Evolutionary conservation across 805 yeast species (phyloP).

Genomic region (Suhomyces sp.): DNA sequence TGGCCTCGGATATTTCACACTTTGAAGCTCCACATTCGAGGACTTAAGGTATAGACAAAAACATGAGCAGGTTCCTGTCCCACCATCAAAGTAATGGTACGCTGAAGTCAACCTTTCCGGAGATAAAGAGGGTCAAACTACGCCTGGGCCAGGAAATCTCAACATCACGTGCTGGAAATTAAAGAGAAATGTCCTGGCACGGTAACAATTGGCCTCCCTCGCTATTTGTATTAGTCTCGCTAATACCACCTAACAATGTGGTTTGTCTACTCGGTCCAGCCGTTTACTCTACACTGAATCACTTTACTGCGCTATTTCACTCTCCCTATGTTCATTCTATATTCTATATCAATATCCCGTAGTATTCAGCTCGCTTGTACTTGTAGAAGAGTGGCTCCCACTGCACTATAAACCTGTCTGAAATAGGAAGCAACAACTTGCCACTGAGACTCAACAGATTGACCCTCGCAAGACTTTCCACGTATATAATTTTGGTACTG

Average conservation of each 20-base stretch:
- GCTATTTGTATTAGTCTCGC: neutral
- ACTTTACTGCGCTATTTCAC: neutral
- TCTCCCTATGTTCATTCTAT: neutral
- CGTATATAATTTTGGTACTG: conserved; percentile 62
- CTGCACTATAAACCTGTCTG: conserved; percentile 82
- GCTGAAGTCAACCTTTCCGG: neutral
- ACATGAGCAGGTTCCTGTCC: neutral
- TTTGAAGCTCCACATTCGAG: neutral
- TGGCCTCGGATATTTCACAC: neutral
- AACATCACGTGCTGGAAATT: neutral
- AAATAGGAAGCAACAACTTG: conserved; percentile 60
- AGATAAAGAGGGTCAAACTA: neutral
- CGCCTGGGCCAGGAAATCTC: neutral
- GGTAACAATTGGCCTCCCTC: neutral
- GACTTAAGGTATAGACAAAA: neutral
- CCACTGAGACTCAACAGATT: conserved; percentile 75
- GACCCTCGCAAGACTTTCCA: conserved; percentile 88
- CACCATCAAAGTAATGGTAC: neutral
- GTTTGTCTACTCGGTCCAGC: neutral
- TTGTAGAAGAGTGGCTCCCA: conserved; percentile 63
- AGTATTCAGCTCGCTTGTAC: conserved; percentile 65
- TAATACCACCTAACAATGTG: neutral
- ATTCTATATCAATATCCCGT: conserved; percentile 69
- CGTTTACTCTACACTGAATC: neutral
- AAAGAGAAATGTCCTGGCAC: too few relatives aligned